Percentiles rank a stretch among this genome's conserved stretches.
These are phyloP conservation scores for Brettanomyces sp. DNA, from an alignment of 805 yeast genomes.

Conservation along the genomic window DNA sequence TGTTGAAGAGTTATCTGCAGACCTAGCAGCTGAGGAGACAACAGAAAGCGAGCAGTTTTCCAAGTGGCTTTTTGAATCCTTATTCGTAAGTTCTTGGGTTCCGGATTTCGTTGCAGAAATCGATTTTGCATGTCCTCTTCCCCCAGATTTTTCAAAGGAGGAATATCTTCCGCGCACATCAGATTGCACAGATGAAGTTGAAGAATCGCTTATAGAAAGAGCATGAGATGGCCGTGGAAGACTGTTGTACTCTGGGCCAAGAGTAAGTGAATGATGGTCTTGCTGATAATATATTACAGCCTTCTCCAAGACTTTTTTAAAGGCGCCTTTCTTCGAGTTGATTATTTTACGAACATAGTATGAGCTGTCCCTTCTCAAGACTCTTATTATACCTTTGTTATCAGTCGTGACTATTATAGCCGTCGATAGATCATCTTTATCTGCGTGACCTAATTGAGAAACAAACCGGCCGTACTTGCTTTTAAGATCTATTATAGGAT, in stretches of 20 bases:
- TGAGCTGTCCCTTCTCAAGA: conserved; percentile 75
- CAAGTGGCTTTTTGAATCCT: no score
- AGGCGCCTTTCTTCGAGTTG: conserved; percentile 8
- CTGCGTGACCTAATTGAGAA: conserved; percentile 1
- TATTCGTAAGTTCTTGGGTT: neutral
- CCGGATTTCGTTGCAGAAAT: neutral
- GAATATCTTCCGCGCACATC: neutral
- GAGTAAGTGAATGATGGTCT: neutral
- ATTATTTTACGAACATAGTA: conserved; percentile 29
- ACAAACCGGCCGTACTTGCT: conserved; percentile 8
- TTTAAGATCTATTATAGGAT: conserved; percentile 61
- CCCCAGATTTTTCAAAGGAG: neutral
- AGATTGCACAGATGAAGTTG: neutral
- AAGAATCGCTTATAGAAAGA: neutral
- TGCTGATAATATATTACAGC: neutral
- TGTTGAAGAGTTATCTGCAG: neutral
- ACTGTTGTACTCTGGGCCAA: neutral
- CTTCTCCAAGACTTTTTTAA: neutral
- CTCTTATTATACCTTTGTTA: conserved; percentile 59
- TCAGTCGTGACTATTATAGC: conserved; percentile 70
- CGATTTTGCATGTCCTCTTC: neutral
- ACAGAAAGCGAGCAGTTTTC: no score
- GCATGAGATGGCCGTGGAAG: neutral
- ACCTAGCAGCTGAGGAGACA: no score
- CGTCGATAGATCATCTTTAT: conserved; percentile 18